Percentiles rank a stretch among this genome's conserved stretches.
Conservation (phyloP, 1,284 basidiomycete genomes). For the Heterobasidion irregulare region DNA sequence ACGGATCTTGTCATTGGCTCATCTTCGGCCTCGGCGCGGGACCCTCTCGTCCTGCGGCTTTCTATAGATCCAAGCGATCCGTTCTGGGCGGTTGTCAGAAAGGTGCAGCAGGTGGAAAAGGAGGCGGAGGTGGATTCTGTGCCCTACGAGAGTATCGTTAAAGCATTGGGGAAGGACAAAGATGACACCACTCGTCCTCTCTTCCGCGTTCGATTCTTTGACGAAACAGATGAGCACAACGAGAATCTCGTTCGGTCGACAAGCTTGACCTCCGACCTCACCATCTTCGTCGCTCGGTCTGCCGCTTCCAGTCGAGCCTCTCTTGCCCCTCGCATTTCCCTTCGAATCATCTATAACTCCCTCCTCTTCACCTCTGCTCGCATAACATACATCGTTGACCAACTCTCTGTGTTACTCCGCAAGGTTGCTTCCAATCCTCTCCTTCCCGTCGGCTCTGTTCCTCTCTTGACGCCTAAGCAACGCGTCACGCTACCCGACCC, state of each 20-base stretch:
- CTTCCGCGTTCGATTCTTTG: conserved; percentile 95
- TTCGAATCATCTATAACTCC: conserved; percentile 92
- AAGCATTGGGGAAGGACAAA: conserved; percentile 63
- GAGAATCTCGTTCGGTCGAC: conserved; percentile 76
- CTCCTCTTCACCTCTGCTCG: conserved; percentile 83
- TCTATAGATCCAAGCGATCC: conserved; percentile 83
- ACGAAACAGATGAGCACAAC: conserved; percentile 73
- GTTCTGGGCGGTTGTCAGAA: conserved; percentile 87
- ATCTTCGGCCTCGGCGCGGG: conserved; percentile 70
- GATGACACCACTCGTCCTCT: conserved; percentile 53
- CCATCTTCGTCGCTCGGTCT: conserved; percentile 71
- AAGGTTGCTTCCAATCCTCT: conserved; percentile 62
- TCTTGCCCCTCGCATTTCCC: conserved; percentile 70
- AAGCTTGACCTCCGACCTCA: conserved; percentile 86
- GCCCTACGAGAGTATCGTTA: conserved; percentile 78
- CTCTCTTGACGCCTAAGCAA: conserved; percentile 75
- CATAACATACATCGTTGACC: conserved; percentile 77
- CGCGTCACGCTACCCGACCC: conserved; percentile 76
- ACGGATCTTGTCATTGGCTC: conserved; percentile 92
- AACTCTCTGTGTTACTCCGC: conserved; percentile 76
- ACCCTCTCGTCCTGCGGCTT: conserved; percentile 82
- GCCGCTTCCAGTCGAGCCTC: conserved; percentile 64
- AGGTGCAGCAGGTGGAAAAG: conserved; percentile 77
- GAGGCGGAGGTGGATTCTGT: conserved; percentile 83
- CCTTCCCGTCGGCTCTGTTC: conserved; percentile 65